phyloP scores from a whole-genome alignment of 441 rosid species.

The Gossypium trilobum region DNA sequence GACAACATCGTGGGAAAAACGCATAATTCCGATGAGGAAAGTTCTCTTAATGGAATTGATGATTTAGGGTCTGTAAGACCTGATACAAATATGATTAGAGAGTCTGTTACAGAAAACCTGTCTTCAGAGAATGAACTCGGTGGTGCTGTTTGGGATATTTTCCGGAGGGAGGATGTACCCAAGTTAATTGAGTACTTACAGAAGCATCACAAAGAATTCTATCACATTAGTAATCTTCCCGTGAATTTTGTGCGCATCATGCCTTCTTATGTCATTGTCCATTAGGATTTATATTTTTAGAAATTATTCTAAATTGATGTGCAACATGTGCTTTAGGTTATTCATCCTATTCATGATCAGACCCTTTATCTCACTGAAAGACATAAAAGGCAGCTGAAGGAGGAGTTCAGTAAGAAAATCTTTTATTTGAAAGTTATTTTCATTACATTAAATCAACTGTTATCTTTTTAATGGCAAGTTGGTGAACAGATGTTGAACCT shows the following conservation, averaged over 20 bases:
- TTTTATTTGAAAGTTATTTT: background rate
- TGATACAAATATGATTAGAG: slow-evolving; percentile 6
- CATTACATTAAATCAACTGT: background rate
- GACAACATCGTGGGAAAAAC: background rate
- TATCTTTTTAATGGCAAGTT: background rate
- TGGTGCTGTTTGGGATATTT: slow-evolving; percentile 40
- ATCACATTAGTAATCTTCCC: slow-evolving; percentile 29
- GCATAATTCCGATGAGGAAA: background rate
- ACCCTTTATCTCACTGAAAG: slow-evolving; percentile 28
- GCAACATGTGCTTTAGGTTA: slow-evolving; percentile 21
- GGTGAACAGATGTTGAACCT: slow-evolving; percentile 29
- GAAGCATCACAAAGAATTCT: slow-evolving; percentile 31
- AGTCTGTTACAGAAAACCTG: slow-evolving; percentile 16
- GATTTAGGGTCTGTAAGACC: slow-evolving; percentile 9
- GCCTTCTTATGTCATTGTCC: background rate
- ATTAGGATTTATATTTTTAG: background rate
- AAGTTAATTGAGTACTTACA: slow-evolving; percentile 22
- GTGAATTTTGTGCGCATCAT: slow-evolving; percentile 29
- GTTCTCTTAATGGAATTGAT: slow-evolving; percentile 11
- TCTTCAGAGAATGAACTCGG: slow-evolving; percentile 20
- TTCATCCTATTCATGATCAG: slow-evolving; percentile 36
- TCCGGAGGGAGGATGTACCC: slow-evolving; percentile 36
- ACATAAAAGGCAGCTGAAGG: slow-evolving; percentile 34
- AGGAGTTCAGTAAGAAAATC: slow-evolving; percentile 33
- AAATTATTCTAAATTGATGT: slow-evolving; percentile 15